Conservation (phyloP, 2,329 filamentous ascomycete genomes). For the Zasmidium angulare region DNA sequence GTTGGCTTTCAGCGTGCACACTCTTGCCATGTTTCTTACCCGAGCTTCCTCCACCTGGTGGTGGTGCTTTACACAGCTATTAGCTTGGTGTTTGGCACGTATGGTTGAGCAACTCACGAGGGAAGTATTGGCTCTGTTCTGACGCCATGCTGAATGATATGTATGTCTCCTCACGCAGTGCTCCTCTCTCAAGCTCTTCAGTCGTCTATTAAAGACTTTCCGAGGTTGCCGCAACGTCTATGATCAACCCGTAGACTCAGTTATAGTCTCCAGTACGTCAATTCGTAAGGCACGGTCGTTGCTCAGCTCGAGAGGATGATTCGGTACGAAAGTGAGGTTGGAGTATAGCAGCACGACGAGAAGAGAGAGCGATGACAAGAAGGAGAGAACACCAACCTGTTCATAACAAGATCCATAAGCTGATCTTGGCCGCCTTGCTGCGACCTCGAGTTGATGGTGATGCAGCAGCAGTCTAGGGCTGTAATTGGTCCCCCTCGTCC, state of each 20-base stretch:
- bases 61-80: conserved; percentile 5
- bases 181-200: background rate
- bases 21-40: background rate
- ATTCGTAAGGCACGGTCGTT: background rate
- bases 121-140: conserved; percentile 32
- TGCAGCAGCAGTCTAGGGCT: background rate
- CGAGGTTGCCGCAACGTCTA: background rate
- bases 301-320: background rate
- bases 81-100: background rate
- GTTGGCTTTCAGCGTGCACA: background rate
- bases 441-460: conserved; percentile 4
- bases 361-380: background rate
- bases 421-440: conserved; percentile 18
- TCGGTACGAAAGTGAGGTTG: background rate
- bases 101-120: conserved; percentile 25
- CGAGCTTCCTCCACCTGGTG: background rate
- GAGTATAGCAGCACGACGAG: background rate
- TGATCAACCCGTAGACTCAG: background rate
- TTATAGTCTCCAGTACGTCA: background rate
- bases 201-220: background rate
- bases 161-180: background rate
- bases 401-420: conserved; percentile 11
- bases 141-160: conserved; percentile 18
- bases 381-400: conserved; percentile 4
- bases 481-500: background rate